Evolutionary conservation across 441 rosid genomes (phyloP), one percentile per base, ranked within the genome.

Genomic region (Melastoma candidum): DNA sequence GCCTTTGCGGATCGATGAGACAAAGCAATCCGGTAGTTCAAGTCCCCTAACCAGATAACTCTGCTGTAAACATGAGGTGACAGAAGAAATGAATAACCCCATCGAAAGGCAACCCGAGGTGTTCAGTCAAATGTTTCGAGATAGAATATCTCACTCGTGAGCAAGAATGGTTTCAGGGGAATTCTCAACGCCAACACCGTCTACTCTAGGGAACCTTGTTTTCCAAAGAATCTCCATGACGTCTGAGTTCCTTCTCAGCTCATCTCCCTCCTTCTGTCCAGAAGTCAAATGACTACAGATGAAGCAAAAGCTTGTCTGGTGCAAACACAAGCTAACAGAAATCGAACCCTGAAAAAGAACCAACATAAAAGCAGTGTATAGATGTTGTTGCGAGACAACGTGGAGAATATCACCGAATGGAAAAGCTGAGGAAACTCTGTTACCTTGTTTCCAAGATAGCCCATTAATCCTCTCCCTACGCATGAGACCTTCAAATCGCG

Each of bases 201-300:
- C 76, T 59, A 94, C 90, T 63, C 81, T 68, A 5, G 99, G 97
- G 69, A 94, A 94, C 63, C 96, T 85, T 2, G 99, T 94, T 74
- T 94, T 94, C 72, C 81, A 74, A 41, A 94, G 86, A 61, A 94
- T 94, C 82, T 94, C 97, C 92, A 90, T 66, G 41, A 94, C 99
- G 67, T 94, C 97, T 27, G 99, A 85, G 56, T 94, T 94, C 70
- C 97, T 77, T 64, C 96, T 74, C 7, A 87, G 73, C 73, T 90
- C 99, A 49, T 90, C 97, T 14, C 99, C 99, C 65, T 87, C 99
- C 82, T 85, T 94, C 77, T 94, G 94, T 50, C 97, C 97, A 8
- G 99, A 90, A 39, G 97, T 90, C 70, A 94, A 78, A 74, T 94
- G 99, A 69, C 87, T 87, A 65, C 99, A 94, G 68, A 94, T 58